Conservation (phyloP, 2,329 filamentous ascomycete species). For the Ilyonectria robusta region DNA sequence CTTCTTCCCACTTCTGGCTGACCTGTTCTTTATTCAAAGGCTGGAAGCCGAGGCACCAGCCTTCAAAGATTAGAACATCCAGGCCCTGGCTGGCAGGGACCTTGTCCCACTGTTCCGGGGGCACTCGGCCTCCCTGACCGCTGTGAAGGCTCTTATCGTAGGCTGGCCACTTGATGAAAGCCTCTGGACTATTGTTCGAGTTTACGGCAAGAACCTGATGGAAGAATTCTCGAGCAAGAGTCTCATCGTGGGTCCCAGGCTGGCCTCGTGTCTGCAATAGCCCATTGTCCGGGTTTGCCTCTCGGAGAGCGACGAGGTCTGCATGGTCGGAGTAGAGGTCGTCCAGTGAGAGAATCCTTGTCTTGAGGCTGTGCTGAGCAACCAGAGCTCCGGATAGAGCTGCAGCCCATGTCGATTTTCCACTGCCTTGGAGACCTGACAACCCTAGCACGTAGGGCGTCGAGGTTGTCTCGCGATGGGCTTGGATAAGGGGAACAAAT, state of each 20-base stretch:
- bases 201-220: constrained; percentile 14
- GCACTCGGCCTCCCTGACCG: constrained; percentile 40
- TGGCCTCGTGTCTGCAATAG: constrained; percentile 41
- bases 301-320: constrained; percentile 36
- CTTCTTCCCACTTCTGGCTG: constrained; percentile 37
- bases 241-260: constrained; percentile 43
- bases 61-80: constrained; percentile 45
- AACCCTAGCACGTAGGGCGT: constrained; percentile 41
- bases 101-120: constrained; percentile 35
- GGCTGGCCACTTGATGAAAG: constrained; percentile 37
- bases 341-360: constrained; percentile 38
- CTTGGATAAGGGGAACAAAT: constrained; percentile 36
- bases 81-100: constrained; percentile 28
- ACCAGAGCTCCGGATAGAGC: constrained; percentile 36
- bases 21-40: constrained; percentile 31
- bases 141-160: constrained; percentile 44
- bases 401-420: constrained; percentile 47
- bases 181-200: background rate
- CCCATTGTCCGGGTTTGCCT: constrained; percentile 37
- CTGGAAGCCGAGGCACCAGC: constrained; percentile 45
- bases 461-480: constrained; percentile 27
- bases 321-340: constrained; percentile 40
- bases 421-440: constrained; percentile 45
- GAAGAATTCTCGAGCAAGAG: constrained; percentile 33
- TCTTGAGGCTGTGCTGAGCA: constrained; percentile 35